phyloP scores from a whole-genome alignment of 2,329 filamentous ascomycete genomes.

The Biscogniauxia mediterranea region DNA sequence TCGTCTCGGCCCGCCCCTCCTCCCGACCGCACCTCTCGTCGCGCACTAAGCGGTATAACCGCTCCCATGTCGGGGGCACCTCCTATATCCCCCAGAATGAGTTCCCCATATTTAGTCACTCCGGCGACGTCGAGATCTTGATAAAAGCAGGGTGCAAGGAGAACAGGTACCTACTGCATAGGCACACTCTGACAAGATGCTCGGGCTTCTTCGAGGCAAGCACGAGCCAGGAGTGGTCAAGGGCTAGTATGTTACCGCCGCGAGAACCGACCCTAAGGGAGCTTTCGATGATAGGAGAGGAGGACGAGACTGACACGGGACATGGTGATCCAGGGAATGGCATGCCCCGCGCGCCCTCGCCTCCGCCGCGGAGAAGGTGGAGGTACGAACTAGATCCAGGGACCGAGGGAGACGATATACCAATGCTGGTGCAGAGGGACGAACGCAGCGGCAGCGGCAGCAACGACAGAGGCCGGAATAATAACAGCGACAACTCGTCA shows the following conservation, averaged over 20 bases:
- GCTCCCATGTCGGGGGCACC: conserved; percentile 74
- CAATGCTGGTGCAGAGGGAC: conserved; percentile 84
- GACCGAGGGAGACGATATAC: conserved; percentile 70
- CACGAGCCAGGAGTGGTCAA: conserved; percentile 76
- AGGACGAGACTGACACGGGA: conserved; percentile 36
- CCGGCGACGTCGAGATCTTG: conserved; percentile 84
- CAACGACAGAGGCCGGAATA: conserved; percentile 42
- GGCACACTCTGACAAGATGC: conserved; percentile 82
- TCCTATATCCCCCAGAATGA: conserved; percentile 77
- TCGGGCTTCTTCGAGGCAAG: conserved; percentile 92
- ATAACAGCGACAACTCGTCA: conserved; percentile 14
- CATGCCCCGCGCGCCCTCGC: conserved; percentile 36
- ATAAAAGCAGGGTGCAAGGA: conserved; percentile 69
- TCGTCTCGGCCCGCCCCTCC: conserved; percentile 64
- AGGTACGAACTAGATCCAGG: conserved; percentile 84
- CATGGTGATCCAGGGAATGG: conserved; percentile 36
- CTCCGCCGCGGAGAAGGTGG: conserved; percentile 64
- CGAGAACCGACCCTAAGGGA: conserved; percentile 39
- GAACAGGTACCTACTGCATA: conserved; percentile 83
- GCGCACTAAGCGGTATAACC: conserved; percentile 70
- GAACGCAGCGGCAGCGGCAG: conserved; percentile 29
- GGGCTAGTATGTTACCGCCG: conserved; percentile 36
- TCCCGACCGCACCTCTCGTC: conserved; percentile 45
- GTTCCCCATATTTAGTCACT: conserved; percentile 86
- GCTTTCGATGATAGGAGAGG: conserved; percentile 54